Percentiles rank a stretch among this genome's conserved stretches.
These are phyloP conservation scores for Penicillium aurantiogriseum DNA, from an alignment of 2,329 filamentous ascomycete species.

Conservation along the genomic window DNA sequence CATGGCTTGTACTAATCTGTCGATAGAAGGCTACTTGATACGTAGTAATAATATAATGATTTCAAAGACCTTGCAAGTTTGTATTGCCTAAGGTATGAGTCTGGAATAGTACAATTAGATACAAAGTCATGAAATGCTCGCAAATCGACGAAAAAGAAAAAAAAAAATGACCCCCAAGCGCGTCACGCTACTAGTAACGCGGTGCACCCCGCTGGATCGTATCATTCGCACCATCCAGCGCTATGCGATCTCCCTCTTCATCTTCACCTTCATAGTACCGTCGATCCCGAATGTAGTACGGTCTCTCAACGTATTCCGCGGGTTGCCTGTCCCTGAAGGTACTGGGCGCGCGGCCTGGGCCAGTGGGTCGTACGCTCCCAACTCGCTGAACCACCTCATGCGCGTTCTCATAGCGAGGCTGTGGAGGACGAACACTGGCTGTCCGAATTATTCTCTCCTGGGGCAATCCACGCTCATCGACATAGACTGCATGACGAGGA, in stretches of 20 bases:
- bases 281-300: constrained; percentile 42
- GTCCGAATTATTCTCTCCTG: constrained; percentile 57
- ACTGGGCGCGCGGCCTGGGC: constrained; percentile 37
- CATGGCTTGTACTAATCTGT: background rate
- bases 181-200: constrained; percentile 26
- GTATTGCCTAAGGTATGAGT: background rate
- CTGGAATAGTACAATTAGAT: constrained; percentile 1
- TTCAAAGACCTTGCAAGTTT: background rate
- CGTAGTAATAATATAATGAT: background rate
- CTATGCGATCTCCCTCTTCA: constrained; percentile 34
- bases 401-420: constrained; percentile 45
- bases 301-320: constrained; percentile 50
- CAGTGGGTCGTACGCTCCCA: constrained; percentile 45
- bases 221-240: constrained; percentile 32
- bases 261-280: constrained; percentile 39
- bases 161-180: background rate
- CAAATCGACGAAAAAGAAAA: background rate
- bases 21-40: background rate
- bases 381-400: constrained; percentile 42
- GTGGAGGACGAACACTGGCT: constrained; percentile 58
- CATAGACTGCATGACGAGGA: constrained; percentile 38
- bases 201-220: constrained; percentile 34
- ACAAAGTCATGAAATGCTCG: constrained; percentile 5
- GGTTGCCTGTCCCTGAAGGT: constrained; percentile 44
- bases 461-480: constrained; percentile 66